phyloP scores from a whole-genome alignment of 1,139 yeast genomes.

The Geotrichum aggregatum region DNA sequence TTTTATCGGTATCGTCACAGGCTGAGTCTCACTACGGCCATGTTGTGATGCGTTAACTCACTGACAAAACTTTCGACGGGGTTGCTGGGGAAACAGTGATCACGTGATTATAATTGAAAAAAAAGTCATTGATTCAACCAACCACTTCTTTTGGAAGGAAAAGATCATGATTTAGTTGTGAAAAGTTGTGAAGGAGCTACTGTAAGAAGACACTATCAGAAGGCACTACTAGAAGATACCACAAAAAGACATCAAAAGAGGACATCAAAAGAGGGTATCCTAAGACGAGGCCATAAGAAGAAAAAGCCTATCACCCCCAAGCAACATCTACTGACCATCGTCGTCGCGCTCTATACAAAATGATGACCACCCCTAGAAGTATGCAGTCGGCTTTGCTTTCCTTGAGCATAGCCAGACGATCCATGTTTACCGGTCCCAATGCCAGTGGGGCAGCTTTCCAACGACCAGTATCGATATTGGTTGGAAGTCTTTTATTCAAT shows the following conservation, averaged over 20 bases:
- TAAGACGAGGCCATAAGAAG: not conserved
- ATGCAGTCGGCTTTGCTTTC: too few species aligned
- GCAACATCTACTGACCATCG: too few species aligned
- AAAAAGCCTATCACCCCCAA: not conserved
- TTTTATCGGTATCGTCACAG: not conserved
- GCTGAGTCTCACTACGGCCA: too few species aligned
- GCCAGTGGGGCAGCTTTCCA: too few species aligned
- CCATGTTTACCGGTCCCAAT: too few species aligned
- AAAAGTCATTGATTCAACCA: slow-evolving; percentile 8
- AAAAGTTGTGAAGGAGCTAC: not conserved
- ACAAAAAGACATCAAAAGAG: too few species aligned
- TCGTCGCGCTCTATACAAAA: too few species aligned
- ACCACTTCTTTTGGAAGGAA: not conserved
- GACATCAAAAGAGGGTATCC: too few species aligned
- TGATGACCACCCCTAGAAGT: too few species aligned
- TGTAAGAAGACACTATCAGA: too few species aligned
- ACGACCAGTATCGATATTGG: not conserved
- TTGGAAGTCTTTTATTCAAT: not conserved
- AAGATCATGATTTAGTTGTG: not conserved
- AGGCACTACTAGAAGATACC: too few species aligned
- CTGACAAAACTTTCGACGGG: not conserved
- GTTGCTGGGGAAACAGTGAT: not conserved
- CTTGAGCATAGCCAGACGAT: too few species aligned
- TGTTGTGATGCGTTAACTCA: not conserved
- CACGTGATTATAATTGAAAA: not conserved